Percentiles rank a stretch among this genome's conserved stretches.
These are phyloP conservation scores for Beauveria medogensis DNA, from an alignment of 2,329 filamentous ascomycete genomes.

Conservation along the genomic window DNA sequence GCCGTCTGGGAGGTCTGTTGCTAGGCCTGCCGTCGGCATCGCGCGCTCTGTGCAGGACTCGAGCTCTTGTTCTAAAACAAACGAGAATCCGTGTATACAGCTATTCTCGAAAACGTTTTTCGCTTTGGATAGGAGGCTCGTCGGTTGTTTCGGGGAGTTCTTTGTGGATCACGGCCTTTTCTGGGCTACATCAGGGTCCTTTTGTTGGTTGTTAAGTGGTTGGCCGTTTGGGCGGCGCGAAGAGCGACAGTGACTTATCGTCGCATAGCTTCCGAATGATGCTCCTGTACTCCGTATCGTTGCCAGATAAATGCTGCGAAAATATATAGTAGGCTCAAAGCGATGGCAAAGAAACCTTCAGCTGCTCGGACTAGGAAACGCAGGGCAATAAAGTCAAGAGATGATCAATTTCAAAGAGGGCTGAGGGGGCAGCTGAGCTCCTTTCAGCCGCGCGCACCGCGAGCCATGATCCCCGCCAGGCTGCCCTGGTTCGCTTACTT, in stretches of 20 bases:
- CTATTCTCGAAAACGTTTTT: too few species aligned
- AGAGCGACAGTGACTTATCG: background rate
- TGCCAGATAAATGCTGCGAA: background rate
- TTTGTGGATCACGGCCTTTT: background rate
- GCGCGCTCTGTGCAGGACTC: background rate
- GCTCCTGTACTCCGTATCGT: background rate
- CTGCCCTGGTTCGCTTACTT: background rate
- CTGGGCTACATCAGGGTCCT: background rate
- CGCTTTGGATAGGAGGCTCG: too few species aligned
- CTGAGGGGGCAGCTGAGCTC: slow-evolving; percentile 4
- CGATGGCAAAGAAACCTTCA: too few species aligned
- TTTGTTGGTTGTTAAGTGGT: background rate
- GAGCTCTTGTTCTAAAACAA: too few species aligned
- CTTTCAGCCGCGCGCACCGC: slow-evolving; percentile 5
- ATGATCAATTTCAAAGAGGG: background rate
- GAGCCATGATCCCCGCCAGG: background rate
- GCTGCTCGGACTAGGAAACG: too few species aligned
- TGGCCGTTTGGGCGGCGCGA: background rate
- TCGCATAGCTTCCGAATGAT: background rate
- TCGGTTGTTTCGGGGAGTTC: background rate
- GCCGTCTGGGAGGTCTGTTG: slow-evolving; percentile 35
- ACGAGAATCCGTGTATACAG: too few species aligned
- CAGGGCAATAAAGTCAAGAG: background rate
- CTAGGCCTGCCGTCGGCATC: background rate
- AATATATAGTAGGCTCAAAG: background rate